Evolutionary conservation across 805 yeast genomes (phyloP).

Genomic region (Saturnispora sekii): DNA sequence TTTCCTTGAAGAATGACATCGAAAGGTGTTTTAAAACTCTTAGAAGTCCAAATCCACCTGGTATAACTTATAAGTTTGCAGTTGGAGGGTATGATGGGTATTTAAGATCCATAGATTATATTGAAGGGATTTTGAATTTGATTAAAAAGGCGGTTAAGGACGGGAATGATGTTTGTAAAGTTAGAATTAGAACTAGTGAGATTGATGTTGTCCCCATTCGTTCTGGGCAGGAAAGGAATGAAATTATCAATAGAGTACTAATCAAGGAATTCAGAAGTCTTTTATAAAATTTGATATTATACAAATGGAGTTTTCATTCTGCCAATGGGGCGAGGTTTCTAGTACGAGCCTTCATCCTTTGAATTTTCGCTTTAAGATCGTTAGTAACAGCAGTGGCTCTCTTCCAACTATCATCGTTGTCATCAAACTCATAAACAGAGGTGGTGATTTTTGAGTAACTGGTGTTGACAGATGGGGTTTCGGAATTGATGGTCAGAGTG

Average conservation of each 20-base stretch:
- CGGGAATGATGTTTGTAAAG: slow-evolving; percentile 4
- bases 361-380: slow-evolving; percentile 78
- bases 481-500: slow-evolving; percentile 24
- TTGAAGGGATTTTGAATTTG: slow-evolving; percentile 5
- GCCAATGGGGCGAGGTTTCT: slow-evolving; percentile 6
- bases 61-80: neutral
- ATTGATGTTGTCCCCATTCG: slow-evolving; percentile 3
- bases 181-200: slow-evolving; percentile 5
- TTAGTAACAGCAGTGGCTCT: slow-evolving; percentile 86
- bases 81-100: slow-evolving; percentile 7
- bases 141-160: slow-evolving; percentile 2
- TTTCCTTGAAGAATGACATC: slow-evolving; percentile 7
- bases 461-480: slow-evolving; percentile 10
- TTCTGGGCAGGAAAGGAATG: neutral
- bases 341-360: slow-evolving; percentile 69
- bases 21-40: slow-evolving; percentile 8
- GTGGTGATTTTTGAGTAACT: slow-evolving; percentile 9
- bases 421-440: slow-evolving; percentile 28
- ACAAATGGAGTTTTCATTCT: slow-evolving; percentile 15
- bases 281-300: neutral
- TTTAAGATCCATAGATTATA: slow-evolving; percentile 3
- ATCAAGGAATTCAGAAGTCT: neutral
- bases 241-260: neutral
- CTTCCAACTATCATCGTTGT: slow-evolving; percentile 67
- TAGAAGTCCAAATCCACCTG: slow-evolving; percentile 2